Base-by-base conservation (phyloP, 768 basidiomycete species). In the Pisolithus orientalis region DNA sequence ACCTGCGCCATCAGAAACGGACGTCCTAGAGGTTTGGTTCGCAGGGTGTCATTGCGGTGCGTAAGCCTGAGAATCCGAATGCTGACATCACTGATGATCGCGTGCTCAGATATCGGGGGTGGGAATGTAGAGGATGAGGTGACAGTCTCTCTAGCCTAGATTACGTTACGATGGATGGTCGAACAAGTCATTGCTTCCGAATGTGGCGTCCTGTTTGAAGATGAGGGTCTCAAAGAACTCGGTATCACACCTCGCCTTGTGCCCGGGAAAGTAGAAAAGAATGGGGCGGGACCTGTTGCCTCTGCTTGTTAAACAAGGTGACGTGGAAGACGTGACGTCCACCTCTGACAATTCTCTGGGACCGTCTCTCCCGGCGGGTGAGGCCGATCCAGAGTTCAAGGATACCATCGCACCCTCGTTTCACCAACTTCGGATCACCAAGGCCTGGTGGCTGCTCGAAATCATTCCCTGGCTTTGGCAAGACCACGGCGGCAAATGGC, bases 21-120 rank as follows among this genome's bases (percentile, higher is more conserved):
- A 89, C 64, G 80, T 88, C 13, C 62, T 82, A 11, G 89, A 92
- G 62, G 87, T 90, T 3, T 92, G 87, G 87, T 92, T 92, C 59
- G 59, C 80, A 6, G 89, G 89, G 2, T 80, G 81, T 55, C 89
- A 90, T 59, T 62, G 69, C 40, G 87, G 87, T 88, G 53, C 52
- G 81, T 66, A 39, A 34, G 14, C 4, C 28, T 44, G 31, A 34
- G 9, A 4, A 40, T 40, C 25, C 2, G 10, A 16, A n/a, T 49
- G 39, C 44, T 6, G 17, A 11, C 17, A 32, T 21, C 21, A 45
- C 51, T 44, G 17, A 53, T 54, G 2, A 50, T 2, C 6, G 7
- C 31, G 38, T 38, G 45, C 48, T 25, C 46, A 87, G 87, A 90
- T 62, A 72, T 90, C 17, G 89, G 89, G 21, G 89, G 89, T 11